Base-by-base conservation (phyloP, 192 early-diverging fungal genomes). In the Backusella sp. region DNA sequence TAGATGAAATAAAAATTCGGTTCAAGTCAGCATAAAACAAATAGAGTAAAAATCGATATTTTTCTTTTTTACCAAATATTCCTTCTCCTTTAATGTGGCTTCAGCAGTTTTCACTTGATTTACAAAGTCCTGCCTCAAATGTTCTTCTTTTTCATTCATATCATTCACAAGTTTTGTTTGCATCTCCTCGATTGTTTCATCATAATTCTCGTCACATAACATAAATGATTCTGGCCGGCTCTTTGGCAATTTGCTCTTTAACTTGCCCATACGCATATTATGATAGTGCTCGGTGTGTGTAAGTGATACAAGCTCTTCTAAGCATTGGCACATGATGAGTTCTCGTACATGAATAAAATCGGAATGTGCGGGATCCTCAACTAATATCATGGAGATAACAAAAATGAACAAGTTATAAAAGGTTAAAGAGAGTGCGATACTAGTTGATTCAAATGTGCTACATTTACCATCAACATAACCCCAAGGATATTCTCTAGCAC, bases 261-360 rank as follows among this genome's bases (percentile, higher is more conserved):
- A 90, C 42, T 85, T 84, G 23, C 79, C 42, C 9, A 86, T 86
- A 42, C 95, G 91, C 79, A 92, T 90, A 15, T 83, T 79, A 53
- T 92, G 90, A 77, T 96, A 96, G 78, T 95, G 93, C 19, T 89
- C 84, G 39, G 46, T 82, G 72, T 95, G 93, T 15, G 93, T 96
- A 14, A 91, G 92, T 30, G 93, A 92, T 71, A 95, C 92, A 46
- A 96, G 79, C 68, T 96, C 95, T 74, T 93, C 91, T 44, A 96
- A 82, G 70, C 86, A 87, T 34, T 84, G 83, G 66, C 84, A 75
- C 86, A 94, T 92, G 12, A 94, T 73, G n/a, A 93, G 73, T 68
- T 94, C 89, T 34, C 97, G 92, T 69, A 98, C 88, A 77, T 94
- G 92, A 44, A 93, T 87, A 83, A 99, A 97, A 79, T 97, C 97